Base-by-base conservation (phyloP, 306 rosid species). In the Cicer pinnatifidum region DNA sequence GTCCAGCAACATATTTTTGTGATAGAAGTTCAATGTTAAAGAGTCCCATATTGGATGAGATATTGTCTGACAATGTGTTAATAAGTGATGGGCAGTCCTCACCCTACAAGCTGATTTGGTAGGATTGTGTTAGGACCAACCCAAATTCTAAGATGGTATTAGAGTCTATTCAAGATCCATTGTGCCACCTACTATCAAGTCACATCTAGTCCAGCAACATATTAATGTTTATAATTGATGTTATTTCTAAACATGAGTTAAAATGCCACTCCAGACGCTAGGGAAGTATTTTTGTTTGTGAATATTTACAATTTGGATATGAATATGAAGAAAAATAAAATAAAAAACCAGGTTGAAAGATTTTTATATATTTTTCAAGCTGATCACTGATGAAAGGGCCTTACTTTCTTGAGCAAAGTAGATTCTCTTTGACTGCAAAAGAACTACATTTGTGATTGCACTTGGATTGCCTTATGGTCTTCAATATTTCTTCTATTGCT, bases 281-380 rank as follows among this genome's bases (percentile, higher is more conserved):
- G 69, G 65, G 59, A 63, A 71, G 59, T 28, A 71, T 44, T 44
- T 44, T 61, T 71, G 16, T 64, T 64, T 63, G 38, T 16, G 10
- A 47, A 44, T 61, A 20, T n/a, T 40, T 39, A 28, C 35, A 3
- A 28, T 28, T 28, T 28, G 35, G 35, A 28, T 28, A 3, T 28
- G 3, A 28, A 28, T 28, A 3, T 28, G 35, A 28, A 28, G 4
- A 3, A 28, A 28, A 28, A 28, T 0, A 28, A 28, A 28, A 28
- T 17, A 3, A 3, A 28, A 23, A 23, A 23, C 33, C 35, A 3
- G 11, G 47, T 38, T 20, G 11, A 59, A 35, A 20, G 6, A 45
- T 63, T 38, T 71, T 68, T 54, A 3, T 51, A 3, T 0, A 52
- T 72, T 56, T 54, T 65, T 35, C 59, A 56, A 44, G 48, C 70